These are phyloP conservation scores for Dioszegia crocea DNA, from an alignment of 768 basidiomycete species.

Conservation along the genomic window DNA sequence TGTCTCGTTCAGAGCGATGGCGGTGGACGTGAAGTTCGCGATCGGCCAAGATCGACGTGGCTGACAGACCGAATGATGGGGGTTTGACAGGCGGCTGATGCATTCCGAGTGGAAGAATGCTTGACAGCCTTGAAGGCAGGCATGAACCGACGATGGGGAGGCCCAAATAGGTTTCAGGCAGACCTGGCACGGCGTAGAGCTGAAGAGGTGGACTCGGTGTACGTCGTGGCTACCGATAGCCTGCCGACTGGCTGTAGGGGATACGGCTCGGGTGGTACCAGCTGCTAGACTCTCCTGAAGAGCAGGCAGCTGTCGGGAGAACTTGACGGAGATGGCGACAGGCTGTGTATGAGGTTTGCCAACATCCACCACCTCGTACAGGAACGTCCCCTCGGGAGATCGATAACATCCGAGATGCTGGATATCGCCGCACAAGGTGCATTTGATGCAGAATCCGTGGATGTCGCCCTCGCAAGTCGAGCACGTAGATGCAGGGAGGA, in stretches of 20 bases:
- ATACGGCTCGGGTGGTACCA: constrained; percentile 58
- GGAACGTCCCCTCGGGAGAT: constrained; percentile 61
- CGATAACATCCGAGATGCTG: constrained; percentile 79
- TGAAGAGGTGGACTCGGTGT: constrained; percentile 63
- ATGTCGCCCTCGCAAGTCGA: constrained; percentile 56
- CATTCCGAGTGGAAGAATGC: constrained; percentile 62
- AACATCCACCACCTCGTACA: constrained; percentile 18
- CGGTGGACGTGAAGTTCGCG: neutral
- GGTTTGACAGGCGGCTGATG: constrained; percentile 7
- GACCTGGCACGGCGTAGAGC: constrained; percentile 63
- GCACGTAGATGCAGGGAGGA: constrained; percentile 51
- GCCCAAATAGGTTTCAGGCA: constrained; percentile 76
- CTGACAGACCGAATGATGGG: neutral
- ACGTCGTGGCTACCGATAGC: constrained; percentile 56
- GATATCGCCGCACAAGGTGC: constrained; percentile 64
- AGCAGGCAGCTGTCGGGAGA: constrained; percentile 9
- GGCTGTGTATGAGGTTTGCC: constrained; percentile 13
- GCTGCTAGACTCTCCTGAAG: constrained; percentile 30
- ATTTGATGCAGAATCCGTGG: constrained; percentile 66
- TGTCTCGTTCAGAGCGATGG: neutral
- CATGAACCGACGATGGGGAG: constrained; percentile 59
- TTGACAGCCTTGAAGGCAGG: constrained; percentile 60
- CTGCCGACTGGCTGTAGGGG: constrained; percentile 52
- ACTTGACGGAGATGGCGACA: constrained; percentile 19
- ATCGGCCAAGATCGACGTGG: neutral